Evolutionary conservation across 495 filamentous ascomycete species (phyloP).

Genomic region (Aspergillus olivimuriae): DNA sequence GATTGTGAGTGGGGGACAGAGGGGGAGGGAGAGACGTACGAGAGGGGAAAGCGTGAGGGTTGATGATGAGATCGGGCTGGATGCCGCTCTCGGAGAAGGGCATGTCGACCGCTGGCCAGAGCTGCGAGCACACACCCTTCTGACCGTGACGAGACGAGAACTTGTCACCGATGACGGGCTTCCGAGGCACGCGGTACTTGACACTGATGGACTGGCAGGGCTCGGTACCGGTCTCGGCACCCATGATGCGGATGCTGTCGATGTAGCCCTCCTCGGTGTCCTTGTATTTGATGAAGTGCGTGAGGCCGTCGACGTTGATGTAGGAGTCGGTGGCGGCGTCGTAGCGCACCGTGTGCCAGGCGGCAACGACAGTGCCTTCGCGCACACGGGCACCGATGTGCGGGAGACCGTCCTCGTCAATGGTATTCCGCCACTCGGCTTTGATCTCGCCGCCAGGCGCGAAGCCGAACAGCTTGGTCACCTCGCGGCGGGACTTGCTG

Average conservation of each 20-base stretch:
- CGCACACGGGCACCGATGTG: slow-evolving; percentile 66
- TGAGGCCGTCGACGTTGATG: slow-evolving; percentile 71
- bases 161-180: slow-evolving; percentile 79
- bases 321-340: slow-evolving; percentile 55
- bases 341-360: slow-evolving; percentile 78
- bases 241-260: slow-evolving; percentile 87
- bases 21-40: slow-evolving; percentile 43
- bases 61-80: slow-evolving; percentile 96
- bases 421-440: slow-evolving; percentile 54
- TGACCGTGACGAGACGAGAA: slow-evolving; percentile 55
- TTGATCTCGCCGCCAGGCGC: slow-evolving; percentile 63
- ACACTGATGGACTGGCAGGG: slow-evolving; percentile 80
- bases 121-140: slow-evolving; percentile 80
- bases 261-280: slow-evolving; percentile 80
- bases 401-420: slow-evolving; percentile 85
- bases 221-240: slow-evolving; percentile 71
- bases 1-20: too few relatives aligned
- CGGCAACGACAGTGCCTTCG: slow-evolving; percentile 78
- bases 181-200: slow-evolving; percentile 85
- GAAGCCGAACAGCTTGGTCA: slow-evolving; percentile 79
- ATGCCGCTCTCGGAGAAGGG: slow-evolving; percentile 97
- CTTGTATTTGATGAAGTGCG: slow-evolving; percentile 85
- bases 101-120: slow-evolving; percentile 92
- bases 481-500: slow-evolving; percentile 45
- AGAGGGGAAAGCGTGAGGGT: slow-evolving; percentile 99